phyloP scores from a whole-genome alignment of 257 asterid genomes.

The Solanum okadae region DNA sequence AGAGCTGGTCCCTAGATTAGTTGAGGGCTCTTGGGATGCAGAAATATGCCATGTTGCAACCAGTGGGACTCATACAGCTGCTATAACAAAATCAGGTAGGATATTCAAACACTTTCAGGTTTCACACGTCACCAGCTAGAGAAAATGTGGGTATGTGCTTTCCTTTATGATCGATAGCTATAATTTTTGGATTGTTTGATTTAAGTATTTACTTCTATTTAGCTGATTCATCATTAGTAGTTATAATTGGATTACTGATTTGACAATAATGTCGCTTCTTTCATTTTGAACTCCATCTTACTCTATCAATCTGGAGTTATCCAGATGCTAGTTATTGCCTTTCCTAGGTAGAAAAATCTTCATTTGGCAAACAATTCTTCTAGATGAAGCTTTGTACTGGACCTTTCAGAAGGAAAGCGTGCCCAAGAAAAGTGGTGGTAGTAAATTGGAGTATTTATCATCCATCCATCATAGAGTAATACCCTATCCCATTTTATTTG shows the following conservation, averaged over 20 bases:
- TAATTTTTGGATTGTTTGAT: not conserved
- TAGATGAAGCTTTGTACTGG: not conserved
- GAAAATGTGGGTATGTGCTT: not conserved
- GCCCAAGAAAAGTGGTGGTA: not conserved
- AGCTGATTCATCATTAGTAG: not conserved
- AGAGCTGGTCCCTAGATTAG: constrained; percentile 76
- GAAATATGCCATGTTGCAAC: constrained; percentile 70
- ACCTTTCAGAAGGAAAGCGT: not conserved
- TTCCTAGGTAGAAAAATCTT: not conserved
- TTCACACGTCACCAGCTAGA: not conserved
- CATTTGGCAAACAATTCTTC: not conserved
- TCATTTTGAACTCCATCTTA: not conserved
- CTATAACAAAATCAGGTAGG: constrained; percentile 69
- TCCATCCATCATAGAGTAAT: not conserved
- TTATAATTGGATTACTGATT: not conserved
- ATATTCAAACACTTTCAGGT: not conserved
- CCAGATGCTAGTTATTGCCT: not conserved
- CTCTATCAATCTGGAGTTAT: not conserved
- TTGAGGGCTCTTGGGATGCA: constrained; percentile 70
- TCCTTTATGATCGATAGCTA: not conserved
- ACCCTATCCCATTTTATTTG: not conserved
- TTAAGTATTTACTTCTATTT: not conserved
- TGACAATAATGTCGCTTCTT: not conserved
- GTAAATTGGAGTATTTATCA: not conserved
- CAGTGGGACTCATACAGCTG: constrained; percentile 91